Conservation (phyloP, 768 basidiomycete species). For the Pleurotus eryngii region DNA sequence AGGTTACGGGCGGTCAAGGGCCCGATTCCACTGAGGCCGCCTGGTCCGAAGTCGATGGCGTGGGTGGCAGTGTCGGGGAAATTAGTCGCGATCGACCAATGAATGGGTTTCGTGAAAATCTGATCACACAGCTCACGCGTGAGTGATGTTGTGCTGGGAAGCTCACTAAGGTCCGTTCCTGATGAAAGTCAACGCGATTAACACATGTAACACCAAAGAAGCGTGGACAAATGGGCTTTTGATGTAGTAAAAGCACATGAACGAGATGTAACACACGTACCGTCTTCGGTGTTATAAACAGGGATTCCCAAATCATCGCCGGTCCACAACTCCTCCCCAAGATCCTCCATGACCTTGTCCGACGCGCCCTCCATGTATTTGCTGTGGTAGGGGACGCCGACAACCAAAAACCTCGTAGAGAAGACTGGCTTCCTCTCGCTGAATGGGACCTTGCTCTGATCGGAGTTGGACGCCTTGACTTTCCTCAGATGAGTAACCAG, state of each 20-base stretch:
- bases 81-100: slow-evolving; percentile 87
- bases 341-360: slow-evolving; percentile 72
- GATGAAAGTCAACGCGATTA: slow-evolving; percentile 8
- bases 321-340: slow-evolving; percentile 80
- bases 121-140: slow-evolving; percentile 89
- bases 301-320: slow-evolving; percentile 70
- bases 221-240: background rate
- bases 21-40: slow-evolving; percentile 91
- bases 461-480: slow-evolving; percentile 82
- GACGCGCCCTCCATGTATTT: slow-evolving; percentile 73
- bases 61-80: slow-evolving; percentile 93
- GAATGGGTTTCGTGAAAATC: slow-evolving; percentile 88
- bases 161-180: slow-evolving; percentile 83
- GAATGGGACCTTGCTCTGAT: slow-evolving; percentile 92
- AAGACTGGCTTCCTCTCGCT: slow-evolving; percentile 95
- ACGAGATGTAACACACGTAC: slow-evolving; percentile 39
- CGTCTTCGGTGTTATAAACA: slow-evolving; percentile 91
- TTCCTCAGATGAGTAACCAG: slow-evolving; percentile 90
- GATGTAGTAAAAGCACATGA: slow-evolving; percentile 13
- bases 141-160: slow-evolving; percentile 53
- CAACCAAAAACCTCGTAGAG: slow-evolving; percentile 89
- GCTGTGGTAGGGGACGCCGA: slow-evolving; percentile 96
- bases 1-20: slow-evolving; percentile 86
- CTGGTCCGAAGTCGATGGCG: slow-evolving; percentile 94
- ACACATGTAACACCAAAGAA: background rate